Conservation (phyloP, 768 basidiomycete genomes). For the Serendipita sp. region DNA sequence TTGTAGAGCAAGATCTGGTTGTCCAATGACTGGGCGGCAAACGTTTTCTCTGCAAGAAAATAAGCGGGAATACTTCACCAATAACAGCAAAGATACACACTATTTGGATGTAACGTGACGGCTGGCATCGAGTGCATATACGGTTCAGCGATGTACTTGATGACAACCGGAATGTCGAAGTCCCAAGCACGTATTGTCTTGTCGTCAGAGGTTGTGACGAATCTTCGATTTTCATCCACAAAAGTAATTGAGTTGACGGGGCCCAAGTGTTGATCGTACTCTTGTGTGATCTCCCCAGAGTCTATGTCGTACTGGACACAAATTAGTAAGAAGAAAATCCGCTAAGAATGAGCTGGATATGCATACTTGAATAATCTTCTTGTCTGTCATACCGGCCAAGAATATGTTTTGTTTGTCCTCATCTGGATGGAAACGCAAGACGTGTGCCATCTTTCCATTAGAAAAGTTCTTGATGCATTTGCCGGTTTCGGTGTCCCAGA, state of each 20-base stretch:
- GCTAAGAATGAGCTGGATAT: background rate
- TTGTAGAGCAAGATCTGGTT: conserved; percentile 97
- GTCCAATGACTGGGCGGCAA: conserved; percentile 94
- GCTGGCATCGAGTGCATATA: conserved; percentile 99
- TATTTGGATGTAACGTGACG: conserved; percentile 86
- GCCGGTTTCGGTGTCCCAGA: conserved; percentile 99
- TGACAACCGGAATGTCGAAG: conserved; percentile 97
- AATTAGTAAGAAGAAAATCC: background rate
- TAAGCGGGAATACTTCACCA: background rate
- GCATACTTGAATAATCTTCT: conserved; percentile 92
- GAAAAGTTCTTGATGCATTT: conserved; percentile 94
- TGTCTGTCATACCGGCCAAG: conserved; percentile 97
- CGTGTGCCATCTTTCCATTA: conserved; percentile 95
- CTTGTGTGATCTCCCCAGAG: conserved; percentile 89
- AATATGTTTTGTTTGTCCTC: conserved; percentile 92
- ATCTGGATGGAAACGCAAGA: conserved; percentile 90
- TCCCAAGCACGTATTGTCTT: conserved; percentile 99
- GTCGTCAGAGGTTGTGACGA: conserved; percentile 97
- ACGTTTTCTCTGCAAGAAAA: conserved; percentile 60
- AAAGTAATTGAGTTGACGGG: conserved; percentile 99
- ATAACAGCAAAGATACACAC: conserved; percentile 35
- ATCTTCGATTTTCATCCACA: conserved; percentile 93
- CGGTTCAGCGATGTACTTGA: conserved; percentile 98
- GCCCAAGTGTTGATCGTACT: conserved; percentile 96
- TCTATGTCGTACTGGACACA: conserved; percentile 75